Evolutionary conservation across 768 basidiomycete species (phyloP).

Genomic region (Naganishia antarctica): DNA sequence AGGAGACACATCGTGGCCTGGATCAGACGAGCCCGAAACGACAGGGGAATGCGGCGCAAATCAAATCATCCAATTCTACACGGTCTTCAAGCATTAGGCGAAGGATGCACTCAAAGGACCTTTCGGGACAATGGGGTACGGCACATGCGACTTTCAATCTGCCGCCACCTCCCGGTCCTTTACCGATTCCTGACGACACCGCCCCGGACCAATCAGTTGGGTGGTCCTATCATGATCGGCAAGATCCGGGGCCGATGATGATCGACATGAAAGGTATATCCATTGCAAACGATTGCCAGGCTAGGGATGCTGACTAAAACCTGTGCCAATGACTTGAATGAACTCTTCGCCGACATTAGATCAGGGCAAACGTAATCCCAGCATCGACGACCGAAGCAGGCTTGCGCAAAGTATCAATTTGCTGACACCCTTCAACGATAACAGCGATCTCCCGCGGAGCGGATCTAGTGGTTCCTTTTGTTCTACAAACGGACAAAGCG

Average conservation of each 20-base stretch:
- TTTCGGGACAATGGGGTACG: background rate
- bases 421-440: background rate
- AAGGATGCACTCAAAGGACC: slow-evolving; percentile 15
- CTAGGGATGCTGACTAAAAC: too few relatives aligned
- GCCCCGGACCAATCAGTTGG: background rate
- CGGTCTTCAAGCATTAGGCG: slow-evolving; percentile 2
- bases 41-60: background rate
- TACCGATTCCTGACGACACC: background rate
- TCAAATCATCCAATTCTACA: background rate
- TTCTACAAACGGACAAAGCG: background rate
- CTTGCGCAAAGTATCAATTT: too few relatives aligned
- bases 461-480: slow-evolving; percentile 6
- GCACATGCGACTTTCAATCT: background rate
- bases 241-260: too few relatives aligned
- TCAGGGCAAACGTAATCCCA: too few relatives aligned
- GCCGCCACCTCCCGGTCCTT: slow-evolving; percentile 13
- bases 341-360: too few relatives aligned
- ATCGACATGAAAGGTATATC: too few relatives aligned
- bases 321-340: too few relatives aligned
- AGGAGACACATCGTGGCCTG: too few relatives aligned
- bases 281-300: too few relatives aligned
- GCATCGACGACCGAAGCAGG: background rate
- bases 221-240: too few relatives aligned
- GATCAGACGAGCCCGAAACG: too few relatives aligned
- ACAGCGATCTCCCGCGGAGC: background rate